These are phyloP conservation scores for Pichia sp. DNA, from an alignment of 1,139 yeast species.

Conservation along the genomic window DNA sequence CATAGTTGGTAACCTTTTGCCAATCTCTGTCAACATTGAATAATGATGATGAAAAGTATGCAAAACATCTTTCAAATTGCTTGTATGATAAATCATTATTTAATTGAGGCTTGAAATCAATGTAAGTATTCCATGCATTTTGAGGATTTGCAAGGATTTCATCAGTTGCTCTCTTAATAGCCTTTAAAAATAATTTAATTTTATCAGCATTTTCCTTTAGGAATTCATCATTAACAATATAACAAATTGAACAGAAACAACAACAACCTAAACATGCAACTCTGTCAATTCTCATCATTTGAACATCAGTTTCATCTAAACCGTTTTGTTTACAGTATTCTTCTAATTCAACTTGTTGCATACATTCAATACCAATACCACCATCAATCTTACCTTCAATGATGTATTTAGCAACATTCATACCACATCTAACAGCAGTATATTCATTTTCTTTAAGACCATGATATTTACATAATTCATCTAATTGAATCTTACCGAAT, in stretches of 20 bases:
- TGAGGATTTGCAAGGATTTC: conserved; percentile 40
- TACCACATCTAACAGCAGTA: conserved; percentile 56
- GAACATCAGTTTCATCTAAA: conserved; percentile 42
- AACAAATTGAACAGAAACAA: conserved; percentile 53
- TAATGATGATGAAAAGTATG: conserved; percentile 48
- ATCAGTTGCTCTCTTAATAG: conserved; percentile 47
- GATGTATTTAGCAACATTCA: conserved; percentile 53
- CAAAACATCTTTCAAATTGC: conserved; percentile 49
- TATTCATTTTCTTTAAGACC: conserved; percentile 53
- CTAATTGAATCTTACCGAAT: conserved; percentile 54
- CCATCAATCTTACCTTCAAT: conserved; percentile 53
- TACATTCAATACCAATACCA: conserved; percentile 55
- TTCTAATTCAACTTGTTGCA: conserved; percentile 54
- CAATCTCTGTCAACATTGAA: conserved; percentile 53
- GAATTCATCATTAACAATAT: conserved; percentile 49
- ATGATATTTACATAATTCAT: conserved; percentile 49
- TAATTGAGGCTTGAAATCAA: conserved; percentile 46
- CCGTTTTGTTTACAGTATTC: conserved; percentile 43
- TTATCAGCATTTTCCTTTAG: conserved; percentile 45
- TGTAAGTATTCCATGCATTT: conserved; percentile 43
- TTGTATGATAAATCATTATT: conserved; percentile 34
- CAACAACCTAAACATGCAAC: conserved; percentile 56
- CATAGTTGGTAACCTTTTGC: conserved; percentile 50
- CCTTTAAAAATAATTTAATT: conserved; percentile 40
- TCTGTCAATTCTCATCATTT: conserved; percentile 52